Evolutionary conservation across 352 stramenopile genomes (phyloP).

Genomic region (Globisporangium mamillatum): DNA sequence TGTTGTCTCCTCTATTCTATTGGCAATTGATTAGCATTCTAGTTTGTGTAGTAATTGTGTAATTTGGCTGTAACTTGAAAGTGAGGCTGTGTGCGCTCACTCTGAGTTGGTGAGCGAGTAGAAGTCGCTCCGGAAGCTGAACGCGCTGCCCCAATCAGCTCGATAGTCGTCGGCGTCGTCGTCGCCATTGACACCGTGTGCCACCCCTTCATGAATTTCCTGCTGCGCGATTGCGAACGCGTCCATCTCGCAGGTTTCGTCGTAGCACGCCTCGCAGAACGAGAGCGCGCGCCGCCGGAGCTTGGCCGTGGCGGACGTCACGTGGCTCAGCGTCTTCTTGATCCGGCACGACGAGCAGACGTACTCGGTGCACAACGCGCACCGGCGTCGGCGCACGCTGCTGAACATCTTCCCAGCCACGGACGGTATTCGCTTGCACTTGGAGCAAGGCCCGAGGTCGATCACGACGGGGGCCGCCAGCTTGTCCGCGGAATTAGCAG

Average conservation of each 20-base stretch:
- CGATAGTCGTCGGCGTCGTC: conserved; percentile 1
- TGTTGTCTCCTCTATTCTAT: not conserved
- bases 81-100: not conserved
- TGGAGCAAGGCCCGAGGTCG: not conserved
- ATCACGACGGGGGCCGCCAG: not conserved
- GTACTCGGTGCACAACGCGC: not conserved
- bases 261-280: conserved; percentile 1
- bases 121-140: conserved; percentile 1
- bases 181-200: not conserved
- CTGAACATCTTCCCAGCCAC: not conserved
- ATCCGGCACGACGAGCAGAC: conserved; percentile 9
- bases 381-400: not conserved
- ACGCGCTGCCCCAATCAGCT: not conserved
- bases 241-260: not conserved
- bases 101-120: conserved; percentile 1
- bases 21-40: not conserved
- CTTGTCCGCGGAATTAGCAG: not conserved
- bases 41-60: not conserved
- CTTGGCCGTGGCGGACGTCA: not conserved
- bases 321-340: conserved; percentile 10
- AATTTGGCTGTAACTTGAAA: not conserved
- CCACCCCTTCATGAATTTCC: not conserved
- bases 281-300: not conserved
- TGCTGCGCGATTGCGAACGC: conserved; percentile 2
- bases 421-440: not conserved